phyloP scores from a whole-genome alignment of 2,329 filamentous ascomycete genomes.

The Blumeria hordei region DNA sequence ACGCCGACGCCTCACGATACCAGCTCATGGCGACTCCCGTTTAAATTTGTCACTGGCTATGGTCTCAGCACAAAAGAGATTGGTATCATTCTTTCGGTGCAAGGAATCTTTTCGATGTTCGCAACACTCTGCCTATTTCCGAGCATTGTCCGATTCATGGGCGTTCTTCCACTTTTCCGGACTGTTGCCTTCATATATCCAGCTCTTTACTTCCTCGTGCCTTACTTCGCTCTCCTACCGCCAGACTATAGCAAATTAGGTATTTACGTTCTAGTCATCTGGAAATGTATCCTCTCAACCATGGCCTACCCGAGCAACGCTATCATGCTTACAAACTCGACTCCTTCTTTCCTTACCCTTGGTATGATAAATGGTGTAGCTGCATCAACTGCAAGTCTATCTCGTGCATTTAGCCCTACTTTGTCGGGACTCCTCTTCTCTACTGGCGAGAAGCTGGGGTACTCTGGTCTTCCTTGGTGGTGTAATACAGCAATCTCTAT shows the following conservation, averaged over 20 bases:
- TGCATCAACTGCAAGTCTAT: conserved; percentile 73
- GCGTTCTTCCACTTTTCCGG: conserved; percentile 60
- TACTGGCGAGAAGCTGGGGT: conserved; percentile 52
- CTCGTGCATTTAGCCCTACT: conserved; percentile 69
- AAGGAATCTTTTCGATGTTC: conserved; percentile 74
- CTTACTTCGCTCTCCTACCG: conserved; percentile 73
- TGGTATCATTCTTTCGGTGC: conserved; percentile 66
- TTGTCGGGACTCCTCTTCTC: conserved; percentile 71
- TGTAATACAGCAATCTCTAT: conserved; percentile 54
- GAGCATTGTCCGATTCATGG: conserved; percentile 47
- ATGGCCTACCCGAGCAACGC: conserved; percentile 78
- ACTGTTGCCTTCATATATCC: conserved; percentile 66
- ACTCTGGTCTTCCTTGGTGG: conserved; percentile 88
- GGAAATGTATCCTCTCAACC: conserved; percentile 83
- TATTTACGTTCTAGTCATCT: conserved; percentile 55
- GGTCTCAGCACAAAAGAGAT: conserved; percentile 62
- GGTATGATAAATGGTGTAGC: conserved; percentile 85
- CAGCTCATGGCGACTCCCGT: conserved; percentile 38
- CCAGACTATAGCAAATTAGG: conserved; percentile 43
- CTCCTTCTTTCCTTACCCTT: conserved; percentile 60
- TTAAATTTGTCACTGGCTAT: conserved; percentile 76
- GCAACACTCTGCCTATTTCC: conserved; percentile 59
- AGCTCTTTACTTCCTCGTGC: conserved; percentile 62
- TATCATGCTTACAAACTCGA: conserved; percentile 72
- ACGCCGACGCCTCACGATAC: conserved; percentile 18